Evolutionary conservation across 2,329 filamentous ascomycete genomes (phyloP).

Genomic region (Sporothrix luriei): DNA sequence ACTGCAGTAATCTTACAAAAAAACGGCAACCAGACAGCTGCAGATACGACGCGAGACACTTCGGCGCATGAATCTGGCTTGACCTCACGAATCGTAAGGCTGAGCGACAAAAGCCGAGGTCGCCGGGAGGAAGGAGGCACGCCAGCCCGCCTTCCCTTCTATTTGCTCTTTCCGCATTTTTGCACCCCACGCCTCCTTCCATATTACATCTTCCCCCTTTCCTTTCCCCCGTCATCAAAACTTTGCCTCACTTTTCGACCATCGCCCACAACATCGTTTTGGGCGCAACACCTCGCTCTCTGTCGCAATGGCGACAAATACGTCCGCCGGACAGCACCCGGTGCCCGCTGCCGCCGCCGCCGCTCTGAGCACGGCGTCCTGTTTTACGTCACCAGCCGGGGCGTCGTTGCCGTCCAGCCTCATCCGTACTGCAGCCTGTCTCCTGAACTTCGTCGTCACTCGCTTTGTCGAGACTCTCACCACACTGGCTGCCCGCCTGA

Average conservation of each 20-base stretch:
- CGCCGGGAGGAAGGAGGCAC: conserved; percentile 39
- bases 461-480: background rate
- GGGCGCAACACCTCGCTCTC: background rate
- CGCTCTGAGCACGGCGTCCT: background rate
- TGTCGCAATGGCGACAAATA: conserved; percentile 6
- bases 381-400: background rate
- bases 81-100: background rate
- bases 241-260: background rate
- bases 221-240: no score
- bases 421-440: background rate
- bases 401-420: background rate
- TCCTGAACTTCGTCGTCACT: background rate
- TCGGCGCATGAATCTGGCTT: background rate
- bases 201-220: background rate
- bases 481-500: conserved; percentile 36
- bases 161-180: background rate
- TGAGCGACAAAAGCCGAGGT: background rate
- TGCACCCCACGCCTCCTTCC: background rate
- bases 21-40: background rate
- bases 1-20: background rate
- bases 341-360: conserved; percentile 12
- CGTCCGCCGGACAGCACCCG: background rate
- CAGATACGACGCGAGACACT: background rate
- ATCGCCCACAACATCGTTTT: background rate
- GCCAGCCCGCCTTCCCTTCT: conserved; percentile 12